These are phyloP conservation scores for Niveomyces coronatus DNA, from an alignment of 2,329 filamentous ascomycete genomes.

Conservation along the genomic window DNA sequence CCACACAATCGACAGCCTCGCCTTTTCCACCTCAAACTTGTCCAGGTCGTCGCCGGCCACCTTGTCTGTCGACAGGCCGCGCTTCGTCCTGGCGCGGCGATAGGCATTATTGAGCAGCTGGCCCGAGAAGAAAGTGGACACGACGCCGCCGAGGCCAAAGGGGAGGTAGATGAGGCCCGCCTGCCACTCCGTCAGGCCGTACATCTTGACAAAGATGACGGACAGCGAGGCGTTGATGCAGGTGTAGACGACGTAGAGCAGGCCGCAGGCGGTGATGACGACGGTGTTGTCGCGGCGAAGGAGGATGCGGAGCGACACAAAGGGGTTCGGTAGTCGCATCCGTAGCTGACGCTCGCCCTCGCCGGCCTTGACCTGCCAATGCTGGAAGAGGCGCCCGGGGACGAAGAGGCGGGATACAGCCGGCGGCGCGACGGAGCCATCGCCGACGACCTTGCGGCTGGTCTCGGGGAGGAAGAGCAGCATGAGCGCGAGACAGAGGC, in stretches of 20 bases:
- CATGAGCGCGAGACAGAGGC: constrained; percentile 13
- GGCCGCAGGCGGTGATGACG: constrained; percentile 12
- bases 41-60: constrained; percentile 13
- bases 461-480: constrained; percentile 21
- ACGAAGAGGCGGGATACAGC: background rate
- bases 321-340: constrained; percentile 11
- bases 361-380: background rate
- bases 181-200: constrained; percentile 15
- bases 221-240: constrained; percentile 16
- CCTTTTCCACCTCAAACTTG: constrained; percentile 12
- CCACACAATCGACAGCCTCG: constrained; percentile 9
- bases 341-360: background rate
- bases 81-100: constrained; percentile 9
- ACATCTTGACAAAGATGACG: constrained; percentile 15
- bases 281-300: constrained; percentile 3
- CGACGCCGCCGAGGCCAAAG: constrained; percentile 14
- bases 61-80: constrained; percentile 11
- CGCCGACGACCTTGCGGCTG: constrained; percentile 21
- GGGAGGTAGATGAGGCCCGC: constrained; percentile 18
- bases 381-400: background rate
- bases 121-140: constrained; percentile 16
- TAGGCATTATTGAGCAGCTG: constrained; percentile 14
- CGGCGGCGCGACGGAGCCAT: constrained; percentile 15
- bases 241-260: constrained; percentile 15
- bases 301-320: constrained; percentile 12